Conservation (phyloP, 495 filamentous ascomycete species). For the Pyronema domesticum region DNA sequence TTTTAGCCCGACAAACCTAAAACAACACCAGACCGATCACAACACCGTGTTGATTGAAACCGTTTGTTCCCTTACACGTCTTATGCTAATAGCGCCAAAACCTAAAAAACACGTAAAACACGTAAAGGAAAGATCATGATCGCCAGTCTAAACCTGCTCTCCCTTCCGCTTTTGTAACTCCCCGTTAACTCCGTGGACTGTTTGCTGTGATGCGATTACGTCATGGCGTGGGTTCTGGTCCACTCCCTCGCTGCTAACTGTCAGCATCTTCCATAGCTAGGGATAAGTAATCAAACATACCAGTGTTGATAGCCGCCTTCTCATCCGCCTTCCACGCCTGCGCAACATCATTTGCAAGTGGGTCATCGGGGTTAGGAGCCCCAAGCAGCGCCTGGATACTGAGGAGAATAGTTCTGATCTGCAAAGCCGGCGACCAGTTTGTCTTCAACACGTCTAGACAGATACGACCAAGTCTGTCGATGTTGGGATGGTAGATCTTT, state of each 20-base stretch:
- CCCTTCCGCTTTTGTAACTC: too few relatives aligned
- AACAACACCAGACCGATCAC: too few relatives aligned
- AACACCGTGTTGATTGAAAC: too few relatives aligned
- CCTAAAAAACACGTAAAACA: too few relatives aligned
- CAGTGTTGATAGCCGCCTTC: constrained; percentile 46
- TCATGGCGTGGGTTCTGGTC: constrained; percentile 22
- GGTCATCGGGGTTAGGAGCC: constrained; percentile 93
- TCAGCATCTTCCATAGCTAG: not conserved
- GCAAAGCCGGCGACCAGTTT: constrained; percentile 96
- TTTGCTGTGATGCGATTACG: constrained; percentile 3
- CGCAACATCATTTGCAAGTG: constrained; percentile 91
- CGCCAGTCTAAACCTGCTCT: too few relatives aligned
- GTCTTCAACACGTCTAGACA: constrained; percentile 85
- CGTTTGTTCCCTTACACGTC: too few relatives aligned
- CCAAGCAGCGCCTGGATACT: constrained; percentile 94
- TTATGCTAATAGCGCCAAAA: too few relatives aligned
- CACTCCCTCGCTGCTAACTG: constrained; percentile 18
- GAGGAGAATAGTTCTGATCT: constrained; percentile 92
- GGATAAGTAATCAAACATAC: constrained; percentile 10
- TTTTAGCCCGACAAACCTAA: too few relatives aligned
- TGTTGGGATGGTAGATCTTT: constrained; percentile 98
- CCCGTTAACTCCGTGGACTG: too few relatives aligned
- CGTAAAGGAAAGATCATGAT: too few relatives aligned
- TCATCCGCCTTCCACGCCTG: constrained; percentile 96
- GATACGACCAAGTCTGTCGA: constrained; percentile 26